A percentile compares a stretch with the other conserved stretches of the same genome.
These are phyloP conservation scores for Schizopora paradoxa DNA, from an alignment of 1,284 basidiomycete genomes.

Conservation along the genomic window DNA sequence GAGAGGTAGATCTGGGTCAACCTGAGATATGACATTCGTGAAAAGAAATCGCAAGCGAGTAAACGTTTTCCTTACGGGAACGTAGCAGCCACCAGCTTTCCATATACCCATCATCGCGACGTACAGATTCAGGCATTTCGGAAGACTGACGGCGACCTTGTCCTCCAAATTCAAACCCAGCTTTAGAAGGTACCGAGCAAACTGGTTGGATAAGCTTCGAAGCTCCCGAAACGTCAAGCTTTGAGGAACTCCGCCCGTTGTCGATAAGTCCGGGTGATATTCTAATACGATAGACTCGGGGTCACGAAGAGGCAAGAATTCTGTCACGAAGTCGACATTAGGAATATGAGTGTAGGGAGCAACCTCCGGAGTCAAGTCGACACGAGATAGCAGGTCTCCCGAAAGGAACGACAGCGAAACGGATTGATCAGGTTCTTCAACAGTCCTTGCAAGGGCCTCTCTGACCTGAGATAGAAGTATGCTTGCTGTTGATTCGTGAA, in stretches of 20 bases:
- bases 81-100: slow-evolving; percentile 50
- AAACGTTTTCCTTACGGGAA: slow-evolving; percentile 35
- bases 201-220: slow-evolving; percentile 34
- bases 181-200: slow-evolving; percentile 39
- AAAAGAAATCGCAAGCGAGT: not conserved
- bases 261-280: slow-evolving; percentile 35
- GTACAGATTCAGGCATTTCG: slow-evolving; percentile 41
- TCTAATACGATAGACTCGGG: slow-evolving; percentile 33
- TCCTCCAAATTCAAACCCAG: slow-evolving; percentile 38
- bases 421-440: slow-evolving; percentile 1
- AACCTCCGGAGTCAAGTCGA: slow-evolving; percentile 26
- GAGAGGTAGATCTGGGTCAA: slow-evolving; percentile 46
- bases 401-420: slow-evolving; percentile 25
- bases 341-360: slow-evolving; percentile 27
- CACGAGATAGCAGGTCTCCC: slow-evolving; percentile 30
- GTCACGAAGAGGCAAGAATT: slow-evolving; percentile 33
- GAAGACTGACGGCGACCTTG: slow-evolving; percentile 45
- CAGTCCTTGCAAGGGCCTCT: slow-evolving; percentile 22
- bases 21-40: slow-evolving; percentile 26
- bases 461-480: slow-evolving; percentile 27
- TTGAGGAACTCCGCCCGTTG: no score
- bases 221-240: slow-evolving; percentile 37
- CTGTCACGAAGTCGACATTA: slow-evolving; percentile 30
- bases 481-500: slow-evolving; percentile 22
- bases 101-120: slow-evolving; percentile 42